Evolutionary conservation across 176 grass and related monocot species (phyloP), one percentile per base, ranked within the genome.

Genomic region (Cymbopogon citratus): DNA sequence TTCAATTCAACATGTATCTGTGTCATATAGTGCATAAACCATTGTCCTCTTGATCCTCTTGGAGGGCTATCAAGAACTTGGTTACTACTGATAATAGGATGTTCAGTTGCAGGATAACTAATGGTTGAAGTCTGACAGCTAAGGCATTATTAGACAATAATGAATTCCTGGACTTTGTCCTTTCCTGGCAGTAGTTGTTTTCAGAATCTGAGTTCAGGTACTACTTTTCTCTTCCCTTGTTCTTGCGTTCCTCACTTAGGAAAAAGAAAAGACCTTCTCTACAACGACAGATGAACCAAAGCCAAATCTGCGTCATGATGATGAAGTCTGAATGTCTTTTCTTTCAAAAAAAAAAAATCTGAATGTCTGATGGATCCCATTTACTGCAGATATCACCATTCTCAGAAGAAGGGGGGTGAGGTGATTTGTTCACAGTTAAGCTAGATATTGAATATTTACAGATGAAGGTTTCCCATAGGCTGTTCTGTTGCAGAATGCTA

Each of bases 261-360:
- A 66, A 82, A 89, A 89, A 86, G 48, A 31, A 74, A 68, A 78
- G 83, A 78, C 78, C 46, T 41, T 61, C 6, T 34, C 12, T 48
- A 73, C 0, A 90, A 51, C 24, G 83, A 79, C 73, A 82, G 38
- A 75, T 75, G 25, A 80, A 75, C 81, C 18, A 21, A 79, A 38
- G 7, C 12, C 7, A 70, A 40, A 27, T 77, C 76, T 83, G 66
- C 59, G 73, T 45, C 51, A 27, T 63, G 25, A 78, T 19, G 5
- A 51, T n/a, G n/a, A n/a, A n/a, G n/a, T n/a, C n/a, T n/a, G n/a
- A n/a, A n/a, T n/a, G n/a, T n/a, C n/a, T n/a, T n/a, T n/a, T n/a
- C n/a, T n/a, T n/a, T n/a, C n/a, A n/a, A n/a, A n/a, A n/a, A n/a
- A n/a, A n/a, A n/a, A n/a, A n/a, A n/a, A n/a, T n/a, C n/a, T n/a